phyloP scores from a whole-genome alignment of 2,329 filamentous ascomycete genomes.

The Geoglossum cookeanum region DNA sequence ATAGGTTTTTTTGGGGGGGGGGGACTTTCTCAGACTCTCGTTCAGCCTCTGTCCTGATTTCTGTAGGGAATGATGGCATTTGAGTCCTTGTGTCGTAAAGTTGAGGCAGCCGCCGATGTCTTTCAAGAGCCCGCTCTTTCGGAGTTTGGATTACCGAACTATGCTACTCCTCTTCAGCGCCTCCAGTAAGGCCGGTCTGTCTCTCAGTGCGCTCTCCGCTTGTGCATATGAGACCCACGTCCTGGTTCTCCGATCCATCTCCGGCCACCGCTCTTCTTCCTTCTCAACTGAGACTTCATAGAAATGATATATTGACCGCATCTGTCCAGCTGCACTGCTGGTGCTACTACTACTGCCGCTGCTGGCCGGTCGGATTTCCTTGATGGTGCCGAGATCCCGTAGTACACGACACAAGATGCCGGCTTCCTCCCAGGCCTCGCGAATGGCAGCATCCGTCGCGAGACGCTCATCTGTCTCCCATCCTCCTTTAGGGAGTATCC shows the following conservation, averaged over 20 bases:
- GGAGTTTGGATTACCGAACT: not conserved
- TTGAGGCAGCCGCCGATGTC: no score
- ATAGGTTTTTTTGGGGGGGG: no score
- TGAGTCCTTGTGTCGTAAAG: no score
- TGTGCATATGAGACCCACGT: constrained; percentile 77
- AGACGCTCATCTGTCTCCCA: constrained; percentile 93
- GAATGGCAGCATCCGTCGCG: constrained; percentile 51
- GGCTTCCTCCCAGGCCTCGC: constrained; percentile 6
- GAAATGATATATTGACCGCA: constrained; percentile 61
- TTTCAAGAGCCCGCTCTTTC: no score
- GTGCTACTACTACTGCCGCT: not conserved
- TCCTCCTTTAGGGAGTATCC: constrained; percentile 94
- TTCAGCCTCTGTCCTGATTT: no score
- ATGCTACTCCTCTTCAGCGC: constrained; percentile 57
- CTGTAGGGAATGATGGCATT: no score
- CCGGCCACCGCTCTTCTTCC: constrained; percentile 79
- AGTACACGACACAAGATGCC: constrained; percentile 4
- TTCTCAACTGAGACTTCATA: constrained; percentile 75
- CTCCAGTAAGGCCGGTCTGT: constrained; percentile 71
- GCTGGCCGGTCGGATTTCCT: constrained; percentile 47
- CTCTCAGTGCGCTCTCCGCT: constrained; percentile 57
- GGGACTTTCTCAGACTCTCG: no score
- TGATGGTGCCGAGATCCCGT: constrained; percentile 61
- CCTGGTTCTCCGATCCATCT: constrained; percentile 76
- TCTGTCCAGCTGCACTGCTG: constrained; percentile 17